Base-by-base conservation (phyloP, 768 basidiomycete species). In the Rhizopogon salebrosus region DNA sequence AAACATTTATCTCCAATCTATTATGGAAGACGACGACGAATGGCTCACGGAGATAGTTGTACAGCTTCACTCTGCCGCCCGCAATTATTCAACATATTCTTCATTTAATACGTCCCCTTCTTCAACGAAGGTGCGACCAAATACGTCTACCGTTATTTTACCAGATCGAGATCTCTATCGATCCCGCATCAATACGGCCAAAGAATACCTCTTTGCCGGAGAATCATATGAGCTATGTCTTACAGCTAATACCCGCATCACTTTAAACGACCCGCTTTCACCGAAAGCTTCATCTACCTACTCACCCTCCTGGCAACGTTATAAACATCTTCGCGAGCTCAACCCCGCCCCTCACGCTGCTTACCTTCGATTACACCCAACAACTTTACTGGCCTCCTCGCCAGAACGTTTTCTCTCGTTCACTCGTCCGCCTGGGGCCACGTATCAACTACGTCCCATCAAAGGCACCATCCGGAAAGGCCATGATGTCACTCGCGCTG, bases 151-250 rank as follows among this genome's bases (percentile, higher is more conserved):
- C 14, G 69, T 87, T 42, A 67, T 61, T n/a, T 64, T 85, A 37
- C 87, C 89, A 0, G 75, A 83, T 57, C 77, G 78, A 61, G 66
- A 67, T 1, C 60, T 64, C 2, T 97, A 98, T 68, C 80, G 86
- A 27, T 68, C 78, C 24, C 80, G 80, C 16, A 92, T 97, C 58
- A 70, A 79, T 18, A 63, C 73, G 49, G 88, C 90, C 11, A 83
- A 92, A 62, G 83, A 89, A 51, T 76, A 79, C 55, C 80, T 97
- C 36, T 86, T 77, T 54, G 76, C 85, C 27, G 95, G 95, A 3
- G 89, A 97, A 63, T 91, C 91, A 2, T 98, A 98, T 69, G 95
- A 98, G 65, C 78, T 98, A 34, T 97, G 94, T 58, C 73, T 97
- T 29, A 97, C 95, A 1, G 86, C 87, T 4, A 80, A 75, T 11